Base-by-base conservation (phyloP, 306 rosid species). In the Rubus parviflorus region DNA sequence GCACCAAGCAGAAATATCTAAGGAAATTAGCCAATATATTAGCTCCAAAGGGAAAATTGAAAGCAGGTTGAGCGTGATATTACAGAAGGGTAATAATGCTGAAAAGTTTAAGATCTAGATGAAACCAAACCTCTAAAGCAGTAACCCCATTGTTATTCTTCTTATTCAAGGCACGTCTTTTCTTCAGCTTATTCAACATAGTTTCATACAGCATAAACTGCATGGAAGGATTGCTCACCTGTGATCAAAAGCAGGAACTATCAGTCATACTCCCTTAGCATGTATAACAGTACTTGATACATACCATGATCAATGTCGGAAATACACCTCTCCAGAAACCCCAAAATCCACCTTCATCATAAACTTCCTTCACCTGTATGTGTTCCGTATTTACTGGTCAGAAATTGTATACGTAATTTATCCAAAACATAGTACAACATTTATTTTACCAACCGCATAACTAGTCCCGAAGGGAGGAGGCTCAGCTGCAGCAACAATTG, bases 221-320 rank as follows among this genome's bases (percentile, higher is more conserved):
- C 61, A 95, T 90, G 80, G 98, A 90, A 80, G 98, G 98, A 81
- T 95, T 95, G 85, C 98, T 90, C 63, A 95, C 98, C 98, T 95
- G 88, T 75, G 66, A 84, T 67, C 72, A 80, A 75, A 45, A 80
- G 74, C 64, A 87, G 78, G 74, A 79, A 70, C 48, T 81, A 79
- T 90, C 83, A 89, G 79, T 76, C 62, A 75, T 30, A 71, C 68
- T 77, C 79, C 81, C 48, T 70, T 43, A 47, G 40, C 54, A 72
- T 43, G 76, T 67, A 56, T 51, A 54, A 85, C 65, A 83, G 73
- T 81, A 61, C 74, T 81, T 78, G 75, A 70, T 68, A 82, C 97
- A 30, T 90, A 95, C 98, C 98, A 95, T 95, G 88, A 92, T 85
- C 85, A 90, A 77, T 41, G 97, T 86, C 42, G 98, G 98, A 78